Evolutionary conservation across 2,329 filamentous ascomycete genomes (phyloP).

Genomic region (Hyphodiscus sp.): DNA sequence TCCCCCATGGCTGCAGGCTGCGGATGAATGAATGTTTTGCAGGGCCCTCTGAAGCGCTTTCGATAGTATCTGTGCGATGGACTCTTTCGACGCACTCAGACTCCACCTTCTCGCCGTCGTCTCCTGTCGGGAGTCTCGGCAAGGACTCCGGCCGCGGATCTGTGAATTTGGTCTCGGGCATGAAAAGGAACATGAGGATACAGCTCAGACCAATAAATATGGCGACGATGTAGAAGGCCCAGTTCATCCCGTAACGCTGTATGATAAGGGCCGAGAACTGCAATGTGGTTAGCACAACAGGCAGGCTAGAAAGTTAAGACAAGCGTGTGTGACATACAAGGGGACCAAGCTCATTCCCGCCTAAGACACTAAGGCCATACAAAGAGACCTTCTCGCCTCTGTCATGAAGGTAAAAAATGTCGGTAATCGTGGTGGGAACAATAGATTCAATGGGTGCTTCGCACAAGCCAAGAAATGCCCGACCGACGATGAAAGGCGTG

Average conservation of each 20-base stretch:
- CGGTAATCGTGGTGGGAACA: slow-evolving; percentile 41
- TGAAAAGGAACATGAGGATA: slow-evolving; percentile 19
- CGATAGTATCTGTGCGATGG: too few species aligned
- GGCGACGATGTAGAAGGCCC: slow-evolving; percentile 9
- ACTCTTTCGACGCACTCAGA: too few species aligned
- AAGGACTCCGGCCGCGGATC: slow-evolving; percentile 17
- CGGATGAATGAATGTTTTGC: too few species aligned
- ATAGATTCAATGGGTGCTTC: slow-evolving; percentile 45
- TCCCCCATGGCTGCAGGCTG: too few species aligned
- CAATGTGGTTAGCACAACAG: too few species aligned
- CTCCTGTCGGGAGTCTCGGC: neutral
- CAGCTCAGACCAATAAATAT: slow-evolving; percentile 20
- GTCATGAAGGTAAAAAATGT: slow-evolving; percentile 17
- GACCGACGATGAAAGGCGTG: slow-evolving; percentile 10
- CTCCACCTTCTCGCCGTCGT: neutral
- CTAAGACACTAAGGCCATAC: slow-evolving; percentile 21
- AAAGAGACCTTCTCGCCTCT: slow-evolving; percentile 16
- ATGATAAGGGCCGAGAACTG: too few species aligned
- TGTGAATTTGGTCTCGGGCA: slow-evolving; percentile 25
- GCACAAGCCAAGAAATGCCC: slow-evolving; percentile 12
- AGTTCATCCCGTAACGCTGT: too few species aligned
- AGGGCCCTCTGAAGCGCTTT: too few species aligned
- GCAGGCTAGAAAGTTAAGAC: too few species aligned
- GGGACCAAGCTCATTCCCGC: slow-evolving; percentile 25
- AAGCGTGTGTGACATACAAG: too few species aligned